These are phyloP conservation scores for Pseudogymnoascus sp. DNA, from an alignment of 2,329 filamentous ascomycete genomes.

Conservation along the genomic window DNA sequence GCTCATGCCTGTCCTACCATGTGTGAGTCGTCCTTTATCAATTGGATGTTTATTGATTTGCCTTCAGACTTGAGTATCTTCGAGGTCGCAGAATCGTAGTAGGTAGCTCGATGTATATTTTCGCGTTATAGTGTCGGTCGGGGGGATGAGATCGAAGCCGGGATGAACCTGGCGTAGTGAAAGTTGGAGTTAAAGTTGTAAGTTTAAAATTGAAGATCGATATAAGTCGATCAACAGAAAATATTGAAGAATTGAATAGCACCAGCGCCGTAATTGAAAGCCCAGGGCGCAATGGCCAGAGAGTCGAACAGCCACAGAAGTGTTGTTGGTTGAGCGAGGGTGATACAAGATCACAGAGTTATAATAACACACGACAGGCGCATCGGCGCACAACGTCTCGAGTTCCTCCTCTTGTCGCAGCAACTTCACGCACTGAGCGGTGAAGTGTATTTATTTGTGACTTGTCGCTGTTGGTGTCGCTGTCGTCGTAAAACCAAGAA, in stretches of 20 bases:
- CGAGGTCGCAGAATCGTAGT: neutral
- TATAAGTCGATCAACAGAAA: neutral
- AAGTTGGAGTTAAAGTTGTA: neutral
- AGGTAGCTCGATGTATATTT: neutral
- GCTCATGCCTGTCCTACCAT: constrained; percentile 3
- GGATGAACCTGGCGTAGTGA: neutral
- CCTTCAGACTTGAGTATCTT: neutral
- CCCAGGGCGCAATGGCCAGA: neutral
- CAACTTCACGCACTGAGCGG: neutral
- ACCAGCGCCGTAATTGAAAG: constrained; percentile 1
- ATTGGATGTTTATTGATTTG: neutral
- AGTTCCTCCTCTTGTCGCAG: neutral
- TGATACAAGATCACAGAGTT: neutral
- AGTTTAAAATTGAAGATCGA: neutral
- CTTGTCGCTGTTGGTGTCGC: neutral
- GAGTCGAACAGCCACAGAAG: neutral
- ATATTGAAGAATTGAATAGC: neutral
- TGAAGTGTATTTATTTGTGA: neutral
- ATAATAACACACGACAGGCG: constrained; percentile 4
- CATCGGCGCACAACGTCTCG: neutral
- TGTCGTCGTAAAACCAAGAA: neutral
- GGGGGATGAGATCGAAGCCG: neutral
- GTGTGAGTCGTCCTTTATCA: neutral
- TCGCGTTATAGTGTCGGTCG: constrained; percentile 13
- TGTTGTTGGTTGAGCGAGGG: neutral